Evolutionary conservation across 108 stramenopile species (phyloP).

Genomic region (Chaetoceros muelleri): DNA sequence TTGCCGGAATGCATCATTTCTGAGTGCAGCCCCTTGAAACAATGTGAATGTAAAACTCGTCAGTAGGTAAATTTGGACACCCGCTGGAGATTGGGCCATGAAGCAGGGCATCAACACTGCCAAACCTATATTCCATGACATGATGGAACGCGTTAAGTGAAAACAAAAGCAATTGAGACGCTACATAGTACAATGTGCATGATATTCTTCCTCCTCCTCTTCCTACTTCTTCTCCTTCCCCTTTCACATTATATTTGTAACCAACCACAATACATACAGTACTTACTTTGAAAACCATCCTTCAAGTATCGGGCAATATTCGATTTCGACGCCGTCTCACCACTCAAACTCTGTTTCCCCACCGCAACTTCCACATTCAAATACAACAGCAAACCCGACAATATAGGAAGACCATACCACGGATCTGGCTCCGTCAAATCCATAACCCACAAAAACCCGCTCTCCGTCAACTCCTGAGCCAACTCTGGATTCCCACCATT

Average conservation of each 20-base stretch:
- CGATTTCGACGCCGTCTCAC: constrained; percentile 46
- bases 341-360: constrained; percentile 49
- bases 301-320: constrained; percentile 53
- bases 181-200: not conserved
- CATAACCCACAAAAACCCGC: constrained; percentile 49
- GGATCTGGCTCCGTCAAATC: constrained; percentile 86
- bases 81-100: constrained; percentile 62
- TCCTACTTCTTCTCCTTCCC: too few species aligned
- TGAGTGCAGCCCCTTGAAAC: constrained; percentile 52
- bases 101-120: constrained; percentile 86
- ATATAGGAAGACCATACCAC: constrained; percentile 73
- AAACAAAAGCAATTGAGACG: not conserved
- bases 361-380: constrained; percentile 73
- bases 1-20: constrained; percentile 45
- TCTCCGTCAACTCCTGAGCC: constrained; percentile 67
- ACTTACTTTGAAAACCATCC: constrained; percentile 59
- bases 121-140: constrained; percentile 11
- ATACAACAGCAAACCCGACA: constrained; percentile 57
- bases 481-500: constrained; percentile 65
- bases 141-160: not conserved
- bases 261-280: not conserved
- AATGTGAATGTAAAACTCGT: constrained; percentile 75
- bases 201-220: not conserved
- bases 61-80: constrained; percentile 67
- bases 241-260: not conserved